Evolutionary conservation across 805 yeast species (phyloP).

Genomic region (Candida insectalens): DNA sequence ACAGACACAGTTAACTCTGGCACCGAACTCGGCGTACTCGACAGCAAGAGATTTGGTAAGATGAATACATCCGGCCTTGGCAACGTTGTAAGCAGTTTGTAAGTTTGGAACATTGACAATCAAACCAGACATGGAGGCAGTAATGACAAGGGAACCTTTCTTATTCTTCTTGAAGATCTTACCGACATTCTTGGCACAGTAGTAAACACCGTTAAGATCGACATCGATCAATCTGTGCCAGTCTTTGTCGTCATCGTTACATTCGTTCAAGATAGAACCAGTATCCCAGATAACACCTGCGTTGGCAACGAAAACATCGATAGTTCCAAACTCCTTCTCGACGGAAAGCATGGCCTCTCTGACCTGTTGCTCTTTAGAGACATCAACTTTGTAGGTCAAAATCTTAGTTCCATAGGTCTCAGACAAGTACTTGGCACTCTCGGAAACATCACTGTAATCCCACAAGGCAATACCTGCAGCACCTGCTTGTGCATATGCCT

Average conservation of each 20-base stretch:
- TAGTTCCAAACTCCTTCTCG: constrained; percentile 50
- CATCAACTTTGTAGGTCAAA: constrained; percentile 24
- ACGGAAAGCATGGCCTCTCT: constrained; percentile 22
- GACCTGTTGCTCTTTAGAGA: constrained; percentile 27
- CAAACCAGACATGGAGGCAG: constrained; percentile 48
- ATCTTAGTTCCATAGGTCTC: constrained; percentile 19
- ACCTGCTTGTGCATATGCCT: constrained; percentile 79
- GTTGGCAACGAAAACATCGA: constrained; percentile 80
- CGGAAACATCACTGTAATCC: constrained; percentile 20
- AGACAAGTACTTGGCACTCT: constrained; percentile 11
- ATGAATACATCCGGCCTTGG: constrained; percentile 41
- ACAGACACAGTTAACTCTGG: constrained; percentile 41
- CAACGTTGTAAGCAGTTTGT: constrained; percentile 41
- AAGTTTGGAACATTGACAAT: constrained; percentile 45
- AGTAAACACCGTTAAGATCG: constrained; percentile 40
- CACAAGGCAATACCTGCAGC: constrained; percentile 57
- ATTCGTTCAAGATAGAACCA: constrained; percentile 24
- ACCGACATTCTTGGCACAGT: constrained; percentile 43
- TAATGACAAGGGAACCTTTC: constrained; percentile 39
- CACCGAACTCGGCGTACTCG: constrained; percentile 36
- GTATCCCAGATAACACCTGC: constrained; percentile 45
- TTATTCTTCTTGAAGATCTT: constrained; percentile 37
- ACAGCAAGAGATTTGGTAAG: constrained; percentile 38
- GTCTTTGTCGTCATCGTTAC: constrained; percentile 20
- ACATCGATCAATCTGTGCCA: constrained; percentile 38